These are phyloP conservation scores for Solanum aculeatissimum DNA, from an alignment of 305 asterid species.

Conservation along the genomic window DNA sequence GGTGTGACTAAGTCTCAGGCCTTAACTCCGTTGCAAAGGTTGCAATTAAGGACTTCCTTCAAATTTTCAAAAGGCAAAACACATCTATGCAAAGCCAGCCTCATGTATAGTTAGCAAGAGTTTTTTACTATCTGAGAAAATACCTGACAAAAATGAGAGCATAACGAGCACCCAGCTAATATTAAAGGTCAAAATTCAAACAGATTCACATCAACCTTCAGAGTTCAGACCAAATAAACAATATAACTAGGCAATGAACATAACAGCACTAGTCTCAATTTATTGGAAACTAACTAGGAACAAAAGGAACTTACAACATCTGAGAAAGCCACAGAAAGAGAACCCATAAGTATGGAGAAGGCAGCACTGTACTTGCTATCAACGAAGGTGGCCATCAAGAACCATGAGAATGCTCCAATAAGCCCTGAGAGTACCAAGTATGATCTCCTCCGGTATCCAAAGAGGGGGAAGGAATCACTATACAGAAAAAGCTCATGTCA, in stretches of 20 bases:
- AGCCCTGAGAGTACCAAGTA: slow-evolving; percentile 88
- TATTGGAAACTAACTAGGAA: background rate
- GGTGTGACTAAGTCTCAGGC: background rate
- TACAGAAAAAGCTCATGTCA: slow-evolving; percentile 1
- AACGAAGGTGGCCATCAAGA: slow-evolving; percentile 76
- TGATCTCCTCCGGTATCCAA: slow-evolving; percentile 93
- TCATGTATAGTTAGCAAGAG: background rate
- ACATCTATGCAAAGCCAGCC: background rate
- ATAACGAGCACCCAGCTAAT: background rate
- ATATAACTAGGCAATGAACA: background rate
- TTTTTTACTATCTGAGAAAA: background rate
- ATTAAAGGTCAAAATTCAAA: background rate
- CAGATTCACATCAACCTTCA: background rate
- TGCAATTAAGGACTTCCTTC: background rate
- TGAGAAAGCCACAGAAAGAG: slow-evolving; percentile 89
- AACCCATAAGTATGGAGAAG: slow-evolving; percentile 79
- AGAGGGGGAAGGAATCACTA: slow-evolving; percentile 90
- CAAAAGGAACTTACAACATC: slow-evolving; percentile 68
- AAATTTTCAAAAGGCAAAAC: background rate
- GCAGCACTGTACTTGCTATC: slow-evolving; percentile 76
- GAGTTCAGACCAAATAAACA: background rate
- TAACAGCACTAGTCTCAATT: background rate
- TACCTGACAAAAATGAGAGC: background rate
- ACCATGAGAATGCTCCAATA: slow-evolving; percentile 91
- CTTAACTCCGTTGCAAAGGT: background rate